Conservation (phyloP, 257 asterid genomes). For the Solanum raphanifolium region DNA sequence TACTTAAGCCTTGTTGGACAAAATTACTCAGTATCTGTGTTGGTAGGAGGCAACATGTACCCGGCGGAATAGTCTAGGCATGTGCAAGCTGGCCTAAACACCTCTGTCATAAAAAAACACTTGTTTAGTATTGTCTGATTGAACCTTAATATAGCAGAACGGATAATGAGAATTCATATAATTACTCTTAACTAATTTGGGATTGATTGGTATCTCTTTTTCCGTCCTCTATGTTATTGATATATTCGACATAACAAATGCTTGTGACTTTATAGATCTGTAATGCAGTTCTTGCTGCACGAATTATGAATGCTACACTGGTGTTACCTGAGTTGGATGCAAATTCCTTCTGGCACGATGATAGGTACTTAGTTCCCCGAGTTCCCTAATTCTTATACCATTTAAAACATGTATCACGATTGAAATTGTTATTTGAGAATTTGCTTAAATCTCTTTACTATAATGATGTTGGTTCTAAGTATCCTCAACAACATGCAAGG, state of each 20-base stretch:
- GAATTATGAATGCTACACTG: slow-evolving; percentile 94
- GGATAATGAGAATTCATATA: background rate
- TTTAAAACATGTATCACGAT: background rate
- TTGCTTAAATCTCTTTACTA: background rate
- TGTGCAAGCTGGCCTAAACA: background rate
- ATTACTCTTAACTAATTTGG: background rate
- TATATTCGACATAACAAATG: slow-evolving; percentile 15
- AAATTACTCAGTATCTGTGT: background rate
- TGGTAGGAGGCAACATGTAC: background rate
- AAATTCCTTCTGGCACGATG: slow-evolving; percentile 96
- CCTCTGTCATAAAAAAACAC: background rate
- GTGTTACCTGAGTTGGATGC: slow-evolving; percentile 98
- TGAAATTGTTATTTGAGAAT: slow-evolving; percentile 1
- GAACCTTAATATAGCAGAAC: background rate
- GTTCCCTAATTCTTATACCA: background rate
- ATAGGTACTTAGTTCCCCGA: slow-evolving; percentile 42
- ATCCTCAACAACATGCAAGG: background rate
- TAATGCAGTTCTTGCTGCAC: slow-evolving; percentile 97
- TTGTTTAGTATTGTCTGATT: background rate
- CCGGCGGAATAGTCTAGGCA: background rate
- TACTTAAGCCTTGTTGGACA: background rate
- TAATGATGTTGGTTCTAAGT: background rate
- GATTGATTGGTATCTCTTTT: background rate
- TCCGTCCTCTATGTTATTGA: background rate
- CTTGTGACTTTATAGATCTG: slow-evolving; percentile 56